phyloP scores from a whole-genome alignment of 192 early-diverging fungal genomes.

The Coemansia reversa region DNA sequence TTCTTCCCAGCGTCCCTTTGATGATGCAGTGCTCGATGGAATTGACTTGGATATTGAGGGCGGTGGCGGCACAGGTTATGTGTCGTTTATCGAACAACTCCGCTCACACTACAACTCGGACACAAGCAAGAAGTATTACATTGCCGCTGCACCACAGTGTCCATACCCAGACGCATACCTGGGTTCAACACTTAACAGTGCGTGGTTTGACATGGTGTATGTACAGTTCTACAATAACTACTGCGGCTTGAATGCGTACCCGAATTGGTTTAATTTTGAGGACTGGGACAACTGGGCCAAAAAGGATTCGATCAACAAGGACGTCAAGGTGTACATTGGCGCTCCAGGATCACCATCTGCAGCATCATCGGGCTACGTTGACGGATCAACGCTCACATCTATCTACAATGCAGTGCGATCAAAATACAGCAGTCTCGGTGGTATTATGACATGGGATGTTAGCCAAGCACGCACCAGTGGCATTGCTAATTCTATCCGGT shows the following conservation, averaged over 20 bases:
- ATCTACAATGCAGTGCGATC: slow-evolving; percentile 51
- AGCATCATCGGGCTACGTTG: slow-evolving; percentile 57
- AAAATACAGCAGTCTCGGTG: slow-evolving; percentile 58
- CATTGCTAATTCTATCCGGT: slow-evolving; percentile 28
- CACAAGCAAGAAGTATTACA: slow-evolving; percentile 55
- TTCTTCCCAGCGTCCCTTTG: slow-evolving; percentile 56
- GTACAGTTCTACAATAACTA: slow-evolving; percentile 78
- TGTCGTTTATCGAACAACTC: slow-evolving; percentile 52
- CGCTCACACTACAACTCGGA: slow-evolving; percentile 51
- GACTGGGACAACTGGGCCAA: slow-evolving; percentile 68
- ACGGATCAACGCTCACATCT: slow-evolving; percentile 21
- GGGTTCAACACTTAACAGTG: slow-evolving; percentile 54
- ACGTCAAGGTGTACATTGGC: slow-evolving; percentile 59
- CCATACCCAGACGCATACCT: slow-evolving; percentile 60
- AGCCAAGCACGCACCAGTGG: slow-evolving; percentile 45
- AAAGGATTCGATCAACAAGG: slow-evolving; percentile 55
- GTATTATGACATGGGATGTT: slow-evolving; percentile 70
- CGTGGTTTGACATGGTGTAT: slow-evolving; percentile 65
- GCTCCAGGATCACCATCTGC: slow-evolving; percentile 58
- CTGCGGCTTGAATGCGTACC: slow-evolving; percentile 57
- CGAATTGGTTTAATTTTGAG: slow-evolving; percentile 56
- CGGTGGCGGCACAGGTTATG: slow-evolving; percentile 45
- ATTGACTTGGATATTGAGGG: slow-evolving; percentile 65
- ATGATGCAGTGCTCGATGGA: slow-evolving; percentile 61
- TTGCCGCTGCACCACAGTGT: slow-evolving; percentile 66